phyloP scores from a whole-genome alignment of 1,284 basidiomycete genomes.

The Rhizopogon hawkerae region DNA sequence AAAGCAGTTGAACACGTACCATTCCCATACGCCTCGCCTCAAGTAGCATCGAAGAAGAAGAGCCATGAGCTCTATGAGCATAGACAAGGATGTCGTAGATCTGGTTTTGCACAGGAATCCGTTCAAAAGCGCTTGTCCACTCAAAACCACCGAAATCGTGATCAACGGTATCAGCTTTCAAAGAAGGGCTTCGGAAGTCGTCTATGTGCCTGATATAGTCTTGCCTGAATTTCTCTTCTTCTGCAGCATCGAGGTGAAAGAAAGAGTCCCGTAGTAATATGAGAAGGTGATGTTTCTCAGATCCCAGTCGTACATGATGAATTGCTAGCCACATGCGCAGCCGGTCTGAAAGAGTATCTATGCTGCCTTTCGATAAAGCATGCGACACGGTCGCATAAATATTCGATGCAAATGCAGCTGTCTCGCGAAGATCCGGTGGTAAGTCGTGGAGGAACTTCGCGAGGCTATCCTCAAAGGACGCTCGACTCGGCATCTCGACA shows the following conservation, averaged over 20 bases:
- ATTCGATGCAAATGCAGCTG: slow-evolving; percentile 47
- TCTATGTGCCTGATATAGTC: slow-evolving; percentile 40
- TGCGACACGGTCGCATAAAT: slow-evolving; percentile 44
- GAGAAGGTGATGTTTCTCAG: slow-evolving; percentile 47
- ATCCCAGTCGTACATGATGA: slow-evolving; percentile 56
- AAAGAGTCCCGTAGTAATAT: slow-evolving; percentile 53
- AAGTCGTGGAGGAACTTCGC: slow-evolving; percentile 43
- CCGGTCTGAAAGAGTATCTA: slow-evolving; percentile 36
- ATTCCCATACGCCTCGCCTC: slow-evolving; percentile 51
- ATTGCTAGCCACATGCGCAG: slow-evolving; percentile 47
- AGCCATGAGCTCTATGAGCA: slow-evolving; percentile 50
- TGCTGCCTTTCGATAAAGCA: slow-evolving; percentile 36
- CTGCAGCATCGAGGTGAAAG: slow-evolving; percentile 40
- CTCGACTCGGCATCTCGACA: slow-evolving; percentile 52
- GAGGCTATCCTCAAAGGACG: slow-evolving; percentile 44
- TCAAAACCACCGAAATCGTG: slow-evolving; percentile 25
- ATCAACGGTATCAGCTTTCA: slow-evolving; percentile 17
- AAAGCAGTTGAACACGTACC: slow-evolving; percentile 33
- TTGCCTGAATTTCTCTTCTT: slow-evolving; percentile 38
- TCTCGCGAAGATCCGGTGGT: slow-evolving; percentile 49
- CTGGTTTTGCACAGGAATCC: slow-evolving; percentile 56
- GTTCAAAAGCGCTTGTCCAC: slow-evolving; percentile 44
- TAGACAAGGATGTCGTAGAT: slow-evolving; percentile 63
- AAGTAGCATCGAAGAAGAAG: slow-evolving; percentile 44
- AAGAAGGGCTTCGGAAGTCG: slow-evolving; percentile 14